Conservation (phyloP, 2,329 filamentous ascomycete genomes). For the Verticillium tricorpus region DNA sequence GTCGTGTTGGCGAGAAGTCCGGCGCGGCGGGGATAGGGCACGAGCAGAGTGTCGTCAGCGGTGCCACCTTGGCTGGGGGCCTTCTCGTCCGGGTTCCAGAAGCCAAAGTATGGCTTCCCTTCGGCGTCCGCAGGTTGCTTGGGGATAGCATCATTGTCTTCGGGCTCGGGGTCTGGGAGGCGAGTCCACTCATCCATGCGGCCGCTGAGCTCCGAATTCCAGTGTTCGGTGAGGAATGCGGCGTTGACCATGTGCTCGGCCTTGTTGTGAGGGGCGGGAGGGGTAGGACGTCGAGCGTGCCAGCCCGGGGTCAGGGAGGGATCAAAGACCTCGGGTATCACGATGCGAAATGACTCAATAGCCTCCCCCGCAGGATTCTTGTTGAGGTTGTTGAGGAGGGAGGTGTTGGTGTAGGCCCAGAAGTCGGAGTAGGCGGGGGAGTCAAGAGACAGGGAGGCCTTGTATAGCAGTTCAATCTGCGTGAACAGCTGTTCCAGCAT, state of each 20-base stretch:
- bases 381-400: slow-evolving; percentile 14
- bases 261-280: slow-evolving; percentile 39
- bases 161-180: slow-evolving; percentile 16
- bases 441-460: slow-evolving; percentile 31
- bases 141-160: not conserved
- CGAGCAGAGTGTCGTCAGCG: slow-evolving; percentile 20
- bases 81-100: not conserved
- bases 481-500: slow-evolving; percentile 35
- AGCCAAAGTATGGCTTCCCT: slow-evolving; percentile 1
- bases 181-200: slow-evolving; percentile 39
- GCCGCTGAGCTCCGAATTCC: slow-evolving; percentile 42
- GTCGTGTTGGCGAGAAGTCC: slow-evolving; percentile 37
- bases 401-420: slow-evolving; percentile 23
- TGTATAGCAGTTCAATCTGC: slow-evolving; percentile 43
- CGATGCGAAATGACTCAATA: slow-evolving; percentile 42
- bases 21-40: slow-evolving; percentile 32
- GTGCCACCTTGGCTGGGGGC: slow-evolving; percentile 6
- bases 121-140: not conserved
- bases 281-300: slow-evolving; percentile 33
- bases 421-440: slow-evolving; percentile 43
- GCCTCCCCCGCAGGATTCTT: slow-evolving; percentile 7
- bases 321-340: slow-evolving; percentile 50
- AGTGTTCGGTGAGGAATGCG: slow-evolving; percentile 41
- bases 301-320: slow-evolving; percentile 51
- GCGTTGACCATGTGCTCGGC: slow-evolving; percentile 52